A percentile compares a stretch with the other conserved stretches of the same genome.
Evolutionary conservation across 805 yeast species (phyloP).

Genomic region (Kuraishia capsulata): DNA sequence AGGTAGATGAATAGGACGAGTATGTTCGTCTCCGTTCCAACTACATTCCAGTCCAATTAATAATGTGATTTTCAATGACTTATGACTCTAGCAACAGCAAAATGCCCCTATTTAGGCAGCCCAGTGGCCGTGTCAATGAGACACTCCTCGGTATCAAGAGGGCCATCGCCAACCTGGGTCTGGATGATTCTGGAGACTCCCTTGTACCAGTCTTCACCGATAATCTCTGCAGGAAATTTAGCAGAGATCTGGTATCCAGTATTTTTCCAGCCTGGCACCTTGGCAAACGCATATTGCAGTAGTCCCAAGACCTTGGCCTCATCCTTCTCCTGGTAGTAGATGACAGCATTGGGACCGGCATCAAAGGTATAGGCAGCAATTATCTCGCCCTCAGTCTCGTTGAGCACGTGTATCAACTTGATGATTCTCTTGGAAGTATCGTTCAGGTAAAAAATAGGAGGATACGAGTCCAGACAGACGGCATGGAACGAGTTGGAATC

Average conservation of each 20-base stretch:
- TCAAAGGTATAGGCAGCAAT: slow-evolving; percentile 96
- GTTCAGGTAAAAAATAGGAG: slow-evolving; percentile 91
- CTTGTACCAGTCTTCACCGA: slow-evolving; percentile 40
- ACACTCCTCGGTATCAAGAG: slow-evolving; percentile 47
- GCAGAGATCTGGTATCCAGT: slow-evolving; percentile 8
- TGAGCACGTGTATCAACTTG: slow-evolving; percentile 69
- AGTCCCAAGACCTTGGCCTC: slow-evolving; percentile 68
- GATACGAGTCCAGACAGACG: slow-evolving; percentile 90
- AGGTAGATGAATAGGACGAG: background rate
- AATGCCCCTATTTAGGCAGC: slow-evolving; percentile 38
- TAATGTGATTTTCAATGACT: background rate
- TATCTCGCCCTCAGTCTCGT: slow-evolving; percentile 52
- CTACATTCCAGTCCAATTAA: background rate
- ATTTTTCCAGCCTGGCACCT: slow-evolving; percentile 57
- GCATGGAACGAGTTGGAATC: slow-evolving; percentile 98
- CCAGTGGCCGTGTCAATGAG: slow-evolving; percentile 53
- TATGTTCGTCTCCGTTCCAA: background rate
- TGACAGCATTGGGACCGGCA: slow-evolving; percentile 98
- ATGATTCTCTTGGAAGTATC: slow-evolving; percentile 83
- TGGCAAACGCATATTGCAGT: slow-evolving; percentile 47
- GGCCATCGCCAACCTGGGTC: slow-evolving; percentile 86
- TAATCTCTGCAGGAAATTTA: slow-evolving; percentile 12
- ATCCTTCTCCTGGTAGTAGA: slow-evolving; percentile 74
- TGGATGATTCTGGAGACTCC: slow-evolving; percentile 81
- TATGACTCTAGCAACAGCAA: too few relatives aligned